Percentiles rank a stretch among this genome's conserved stretches.
These are phyloP conservation scores for Cerioporus squamosus DNA, from an alignment of 1,284 basidiomycete species.

Conservation along the genomic window DNA sequence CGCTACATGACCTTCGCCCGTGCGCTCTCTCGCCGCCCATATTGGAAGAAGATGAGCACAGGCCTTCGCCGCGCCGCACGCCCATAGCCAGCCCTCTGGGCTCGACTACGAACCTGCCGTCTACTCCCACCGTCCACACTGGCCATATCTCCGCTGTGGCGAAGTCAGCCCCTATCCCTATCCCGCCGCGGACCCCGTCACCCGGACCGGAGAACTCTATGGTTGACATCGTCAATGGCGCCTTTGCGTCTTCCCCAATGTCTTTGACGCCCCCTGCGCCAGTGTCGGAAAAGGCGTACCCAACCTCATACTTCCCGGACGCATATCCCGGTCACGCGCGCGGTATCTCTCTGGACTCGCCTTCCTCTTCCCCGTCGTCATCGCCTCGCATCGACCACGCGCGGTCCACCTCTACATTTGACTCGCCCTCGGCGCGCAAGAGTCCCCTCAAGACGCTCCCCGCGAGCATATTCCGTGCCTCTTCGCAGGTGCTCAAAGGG, in stretches of 20 bases:
- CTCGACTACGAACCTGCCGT: constrained; percentile 38
- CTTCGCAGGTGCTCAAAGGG: constrained; percentile 51
- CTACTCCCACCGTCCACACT: constrained; percentile 6
- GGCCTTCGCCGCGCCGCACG: constrained; percentile 46
- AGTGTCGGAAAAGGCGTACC: background rate
- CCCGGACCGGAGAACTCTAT: constrained; percentile 2
- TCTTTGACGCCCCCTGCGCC: constrained; percentile 4
- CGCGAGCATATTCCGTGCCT: constrained; percentile 26
- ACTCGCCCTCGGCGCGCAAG: constrained; percentile 6
- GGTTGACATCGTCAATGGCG: background rate
- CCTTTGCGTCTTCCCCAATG: constrained; percentile 5
- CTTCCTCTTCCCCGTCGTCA: constrained; percentile 13
- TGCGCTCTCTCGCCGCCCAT: constrained; percentile 34
- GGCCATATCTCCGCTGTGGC: background rate
- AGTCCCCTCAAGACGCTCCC: constrained; percentile 21
- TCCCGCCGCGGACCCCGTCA: background rate
- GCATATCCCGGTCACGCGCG: background rate
- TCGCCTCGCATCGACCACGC: constrained; percentile 15
- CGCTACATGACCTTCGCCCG: constrained; percentile 3
- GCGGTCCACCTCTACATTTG: constrained; percentile 1
- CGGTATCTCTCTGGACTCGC: background rate
- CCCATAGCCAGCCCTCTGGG: constrained; percentile 38
- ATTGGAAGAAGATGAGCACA: constrained; percentile 53
- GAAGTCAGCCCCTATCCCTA: background rate
- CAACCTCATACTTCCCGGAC: constrained; percentile 6